Base-by-base conservation (phyloP, 2,329 filamentous ascomycete species). In the Cladosporium sphaerospermum region DNA sequence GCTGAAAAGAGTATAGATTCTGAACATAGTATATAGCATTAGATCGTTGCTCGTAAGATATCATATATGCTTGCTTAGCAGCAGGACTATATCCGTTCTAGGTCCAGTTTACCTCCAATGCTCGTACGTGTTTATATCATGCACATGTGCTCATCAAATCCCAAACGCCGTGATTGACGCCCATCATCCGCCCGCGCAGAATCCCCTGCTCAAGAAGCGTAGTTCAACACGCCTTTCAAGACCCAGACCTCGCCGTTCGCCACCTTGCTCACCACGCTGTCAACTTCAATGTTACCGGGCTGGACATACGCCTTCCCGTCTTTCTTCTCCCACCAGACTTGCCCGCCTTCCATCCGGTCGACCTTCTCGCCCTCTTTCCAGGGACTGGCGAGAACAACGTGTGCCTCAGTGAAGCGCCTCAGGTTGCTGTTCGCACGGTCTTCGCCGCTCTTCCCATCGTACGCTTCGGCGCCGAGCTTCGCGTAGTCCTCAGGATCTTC, bases 241-340 rank as follows among this genome's bases (percentile, higher is more conserved):
- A 91, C 79, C 89, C 89, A 95, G 61, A 97, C 78, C 71, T 97
- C 88, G 3, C 93, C 93, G 67, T 97, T 99, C 3, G 82, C 80
- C 14, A 95, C 91, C 56, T 82, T 80, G 60, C 85, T 85, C 2
- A 84, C 85, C 48, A 95, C 77, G 54, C 76, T 83, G 40, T 84
- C 80, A 11, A 97, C 86, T 68, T 91, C 83, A 41, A 96, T 81
- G 58, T 83, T 79, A 5, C 86, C 86, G 0, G 92, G 93, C 75
- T 91, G 85, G 28, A 93, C 82, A 67, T 82, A 74, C 65, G 80
- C 85, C 59, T 78, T 82, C 0, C 84, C 85, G 52, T 85, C 81
- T 47, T 75, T 84, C 52, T 73, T 79, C 64, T 90, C 86, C 89
- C 90, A 97, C 85, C 86, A 96, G 45, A 97, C 67, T 61, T 87